Base-by-base conservation (phyloP, 345 rosid genomes). In the Pelargonium nanum region DNA sequence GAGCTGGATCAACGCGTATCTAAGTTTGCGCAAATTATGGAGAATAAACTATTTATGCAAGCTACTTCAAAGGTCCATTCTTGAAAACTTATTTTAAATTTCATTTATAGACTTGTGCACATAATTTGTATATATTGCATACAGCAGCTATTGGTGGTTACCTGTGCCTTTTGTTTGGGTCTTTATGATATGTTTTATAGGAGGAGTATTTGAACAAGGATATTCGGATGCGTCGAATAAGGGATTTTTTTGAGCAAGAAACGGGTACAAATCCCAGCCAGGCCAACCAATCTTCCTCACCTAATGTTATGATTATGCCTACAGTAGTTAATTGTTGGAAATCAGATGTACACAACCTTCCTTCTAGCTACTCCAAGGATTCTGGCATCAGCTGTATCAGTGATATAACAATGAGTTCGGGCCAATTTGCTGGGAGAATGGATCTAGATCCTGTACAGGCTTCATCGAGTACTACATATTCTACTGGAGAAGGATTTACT, bases 191-290 rank as follows among this genome's bases (percentile, higher is more conserved):
- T 25, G 4, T 59, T 55, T 24, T 58, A 0, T 53, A 72, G 75
- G 68, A 61, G 70, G 68, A 70, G 50, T 64, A 57, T 50, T 50
- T 62, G 61, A 63, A 72, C 65, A 53, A 17, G 64, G 67, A 69
- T 51, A 62, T 48, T 0, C 54, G 58, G 58, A 23, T 15, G 13
- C 22, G 55, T 19, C 50, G 54, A 19, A 50, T 75, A 59, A 59
- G 52, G 30, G 48, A 7, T 28, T 24, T 72, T 21, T 23, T 65
- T 21, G 64, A 57, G 56, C 44, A 19, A 34, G 55, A 55, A 26
- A 23, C 54, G 12, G 53, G 26, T 40, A 68, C 2, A 13, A 58
- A 44, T 58, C 59, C 19, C 54, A 28, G 19, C 23, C 66, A 55
- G 56, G 53, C 59, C 22, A 54, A 57, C 55, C 19, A 51, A 24